Evolutionary conservation across 495 filamentous ascomycete genomes (phyloP), one percentile per base, ranked within the genome.

Genomic region (Hyaloscypha bicolor): DNA sequence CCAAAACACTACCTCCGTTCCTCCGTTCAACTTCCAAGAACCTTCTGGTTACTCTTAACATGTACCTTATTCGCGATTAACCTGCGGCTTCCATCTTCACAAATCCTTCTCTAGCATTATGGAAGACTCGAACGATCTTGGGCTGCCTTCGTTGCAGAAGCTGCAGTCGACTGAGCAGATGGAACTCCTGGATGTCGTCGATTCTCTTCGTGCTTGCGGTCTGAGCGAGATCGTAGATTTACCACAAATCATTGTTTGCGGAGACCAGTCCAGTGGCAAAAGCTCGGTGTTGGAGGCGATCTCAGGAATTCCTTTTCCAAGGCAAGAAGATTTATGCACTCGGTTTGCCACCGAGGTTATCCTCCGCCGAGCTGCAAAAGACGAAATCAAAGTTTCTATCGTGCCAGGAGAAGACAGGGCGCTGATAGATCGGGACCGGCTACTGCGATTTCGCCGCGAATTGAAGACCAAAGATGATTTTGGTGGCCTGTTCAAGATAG

Each of bases 251-350:
- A 81, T 90, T 32, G 87, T 91, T 1, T 88, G 83, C 63, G 87
- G 88, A 0, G 83, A 89, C 74, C 84, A 89, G 63, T 88, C 84
- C 0, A 80, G 81, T 29, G 87, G 87, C 1, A 90, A 90, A 69
- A 88, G 85, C 72, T 91, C 89, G 2, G 88, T 91, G 2, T 80
- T 91, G 0, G 87, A 91, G 65, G 88, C 87, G 9, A 85, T 92
- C 30, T 87, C 87, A 3, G 83, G 86, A 29, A 79, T 91, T 4
- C 77, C 81, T 1, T 91, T 92, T 67, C 85, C 86, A 0, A 73
- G 73, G 6, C 81, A 81, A 55, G 78, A 77, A 42, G 82, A 74
- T 51, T 69, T 87, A 0, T 83, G 83, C 69, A 88, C 85, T 2
- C 72, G 82, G 55, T 88, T 87, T 64, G 77, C 85, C 14, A 88